phyloP scores from a whole-genome alignment of 1,284 basidiomycete species.

The Tilletiaria anomala region DNA sequence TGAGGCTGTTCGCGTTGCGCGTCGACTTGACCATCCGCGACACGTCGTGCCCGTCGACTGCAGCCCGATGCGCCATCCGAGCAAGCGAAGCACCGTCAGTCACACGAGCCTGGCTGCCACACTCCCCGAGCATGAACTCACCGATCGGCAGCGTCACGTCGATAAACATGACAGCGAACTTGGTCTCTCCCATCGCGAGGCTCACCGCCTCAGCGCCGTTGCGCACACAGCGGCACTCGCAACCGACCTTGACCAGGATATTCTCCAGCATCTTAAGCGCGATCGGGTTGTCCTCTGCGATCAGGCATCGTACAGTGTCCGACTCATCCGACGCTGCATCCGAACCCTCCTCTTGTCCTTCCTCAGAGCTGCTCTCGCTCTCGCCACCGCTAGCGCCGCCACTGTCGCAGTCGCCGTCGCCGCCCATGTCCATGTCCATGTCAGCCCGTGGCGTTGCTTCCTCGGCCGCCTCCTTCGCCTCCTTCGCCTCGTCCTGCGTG shows the following conservation, averaged over 20 bases:
- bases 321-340: too few relatives aligned
- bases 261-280: slow-evolving; percentile 56
- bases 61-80: too few relatives aligned
- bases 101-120: neutral
- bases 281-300: slow-evolving; percentile 91
- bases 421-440: too few relatives aligned
- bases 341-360: too few relatives aligned
- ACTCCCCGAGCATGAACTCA: too few relatives aligned
- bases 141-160: slow-evolving; percentile 76
- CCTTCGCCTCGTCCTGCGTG: too few relatives aligned
- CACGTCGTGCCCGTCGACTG: slow-evolving; percentile 79
- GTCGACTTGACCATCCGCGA: slow-evolving; percentile 86
- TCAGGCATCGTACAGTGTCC: slow-evolving; percentile 64
- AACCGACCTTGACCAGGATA: slow-evolving; percentile 74
- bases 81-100: neutral
- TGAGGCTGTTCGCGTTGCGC: slow-evolving; percentile 73
- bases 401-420: too few relatives aligned
- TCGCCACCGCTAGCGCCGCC: too few relatives aligned
- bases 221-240: slow-evolving; percentile 78
- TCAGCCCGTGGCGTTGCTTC: too few relatives aligned
- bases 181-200: slow-evolving; percentile 87
- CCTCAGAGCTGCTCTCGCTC: neutral
- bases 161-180: slow-evolving; percentile 60
- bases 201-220: slow-evolving; percentile 94
- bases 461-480: neutral